Conservation (phyloP, 2,329 filamentous ascomycete genomes). For the Paecilomyces niveus region DNA sequence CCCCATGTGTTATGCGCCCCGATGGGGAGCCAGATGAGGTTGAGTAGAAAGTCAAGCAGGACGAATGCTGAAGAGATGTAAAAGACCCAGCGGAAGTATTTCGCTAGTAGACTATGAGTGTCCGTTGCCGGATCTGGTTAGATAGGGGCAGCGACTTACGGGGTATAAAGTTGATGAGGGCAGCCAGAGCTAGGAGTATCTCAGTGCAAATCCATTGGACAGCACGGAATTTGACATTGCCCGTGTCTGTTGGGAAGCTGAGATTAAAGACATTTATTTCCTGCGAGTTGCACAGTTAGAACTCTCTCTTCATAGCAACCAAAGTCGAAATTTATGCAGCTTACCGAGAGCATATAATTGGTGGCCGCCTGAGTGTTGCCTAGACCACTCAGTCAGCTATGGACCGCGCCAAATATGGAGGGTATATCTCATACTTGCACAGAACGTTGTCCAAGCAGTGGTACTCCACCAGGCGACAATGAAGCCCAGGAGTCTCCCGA, state of each 20-base stretch:
- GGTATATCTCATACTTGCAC: constrained; percentile 34
- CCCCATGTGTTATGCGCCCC: constrained; percentile 49
- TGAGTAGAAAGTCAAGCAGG: constrained; percentile 52
- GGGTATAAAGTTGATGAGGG: constrained; percentile 44
- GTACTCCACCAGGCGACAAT: constrained; percentile 60
- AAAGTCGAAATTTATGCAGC: constrained; percentile 6
- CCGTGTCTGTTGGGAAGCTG: constrained; percentile 47
- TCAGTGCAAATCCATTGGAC: constrained; percentile 56
- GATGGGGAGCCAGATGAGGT: constrained; percentile 56
- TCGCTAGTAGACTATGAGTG: constrained; percentile 21
- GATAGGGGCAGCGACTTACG: constrained; percentile 28
- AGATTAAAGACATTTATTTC: constrained; percentile 53
- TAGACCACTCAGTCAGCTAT: constrained; percentile 9
- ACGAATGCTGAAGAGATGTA: constrained; percentile 45
- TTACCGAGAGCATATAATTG: constrained; percentile 48
- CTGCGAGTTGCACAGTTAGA: constrained; percentile 21
- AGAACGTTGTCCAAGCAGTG: constrained; percentile 56
- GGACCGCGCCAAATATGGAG: not conserved
- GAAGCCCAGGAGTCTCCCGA: constrained; percentile 51
- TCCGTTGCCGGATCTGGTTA: constrained; percentile 34
- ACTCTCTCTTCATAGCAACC: not conserved
- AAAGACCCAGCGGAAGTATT: constrained; percentile 45
- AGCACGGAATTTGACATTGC: constrained; percentile 51
- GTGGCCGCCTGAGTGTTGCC: constrained; percentile 46
- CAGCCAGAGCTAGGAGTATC: constrained; percentile 44